A percentile compares a stretch with the other conserved stretches of the same genome.
phyloP scores from a whole-genome alignment of 768 basidiomycete genomes.

The Lentinula guzmanii region DNA sequence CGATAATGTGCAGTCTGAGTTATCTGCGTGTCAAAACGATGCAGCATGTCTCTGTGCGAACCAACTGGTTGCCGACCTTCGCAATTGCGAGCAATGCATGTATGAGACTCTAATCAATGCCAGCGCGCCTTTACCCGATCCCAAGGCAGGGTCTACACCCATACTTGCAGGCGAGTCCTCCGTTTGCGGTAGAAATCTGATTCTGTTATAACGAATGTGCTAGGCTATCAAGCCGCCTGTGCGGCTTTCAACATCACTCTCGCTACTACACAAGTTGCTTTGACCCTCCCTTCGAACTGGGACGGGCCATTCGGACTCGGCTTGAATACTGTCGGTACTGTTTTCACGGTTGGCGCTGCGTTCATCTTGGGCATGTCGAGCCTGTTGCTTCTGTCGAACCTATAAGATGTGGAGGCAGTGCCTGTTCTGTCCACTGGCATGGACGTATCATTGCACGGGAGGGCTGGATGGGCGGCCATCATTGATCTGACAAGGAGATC shows the following conservation, averaged over 20 bases:
- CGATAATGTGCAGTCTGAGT: conserved; percentile 1
- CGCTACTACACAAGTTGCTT: conserved; percentile 27
- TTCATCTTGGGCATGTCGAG: conserved; percentile 42
- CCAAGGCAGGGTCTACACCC: conserved; percentile 51
- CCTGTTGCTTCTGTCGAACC: conserved; percentile 47
- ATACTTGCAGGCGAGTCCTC: conserved; percentile 41
- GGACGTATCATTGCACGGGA: background rate
- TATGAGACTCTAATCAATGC: conserved; percentile 45
- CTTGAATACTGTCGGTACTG: conserved; percentile 38
- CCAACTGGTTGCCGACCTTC: conserved; percentile 34
- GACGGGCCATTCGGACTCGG: conserved; percentile 20
- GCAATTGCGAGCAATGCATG: conserved; percentile 63
- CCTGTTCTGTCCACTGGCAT: background rate
- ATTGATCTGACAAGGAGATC: background rate
- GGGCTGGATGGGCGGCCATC: background rate
- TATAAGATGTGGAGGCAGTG: conserved; percentile 16
- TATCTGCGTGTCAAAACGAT: conserved; percentile 39
- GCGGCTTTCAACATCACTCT: conserved; percentile 30
- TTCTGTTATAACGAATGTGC: conserved; percentile 6
- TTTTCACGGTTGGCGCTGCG: conserved; percentile 37
- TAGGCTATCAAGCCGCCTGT: conserved; percentile 57
- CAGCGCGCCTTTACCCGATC: conserved; percentile 44
- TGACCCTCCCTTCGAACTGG: conserved; percentile 34
- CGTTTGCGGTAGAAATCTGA: background rate
- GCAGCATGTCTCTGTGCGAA: conserved; percentile 50